Conservation (phyloP, 2,329 filamentous ascomycete genomes). For the Fusarium secorum region DNA sequence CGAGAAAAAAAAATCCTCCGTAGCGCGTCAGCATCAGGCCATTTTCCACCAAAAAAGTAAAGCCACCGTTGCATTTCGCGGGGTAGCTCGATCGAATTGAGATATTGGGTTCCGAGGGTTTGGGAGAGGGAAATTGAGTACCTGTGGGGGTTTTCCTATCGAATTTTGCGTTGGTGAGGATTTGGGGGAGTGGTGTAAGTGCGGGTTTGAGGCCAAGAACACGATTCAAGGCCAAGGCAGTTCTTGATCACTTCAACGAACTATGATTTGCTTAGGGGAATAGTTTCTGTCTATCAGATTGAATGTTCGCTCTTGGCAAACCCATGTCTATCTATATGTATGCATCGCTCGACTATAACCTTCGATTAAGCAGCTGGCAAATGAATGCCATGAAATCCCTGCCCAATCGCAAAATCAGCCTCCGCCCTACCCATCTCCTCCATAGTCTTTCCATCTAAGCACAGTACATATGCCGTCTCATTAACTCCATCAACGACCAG, state of each 20-base stretch:
- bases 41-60: constrained; percentile 28
- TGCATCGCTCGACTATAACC: not conserved
- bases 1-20: not conserved
- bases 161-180: not conserved
- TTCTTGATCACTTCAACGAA: too few relatives aligned
- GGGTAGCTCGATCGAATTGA: constrained; percentile 27
- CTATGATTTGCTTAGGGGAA: rapidly evolving
- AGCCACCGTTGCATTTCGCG: constrained; percentile 42
- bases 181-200: not conserved
- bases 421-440: constrained; percentile 70
- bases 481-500: constrained; percentile 70
- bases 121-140: not conserved
- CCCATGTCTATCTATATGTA: not conserved
- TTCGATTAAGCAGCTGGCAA: constrained; percentile 23
- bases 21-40: constrained; percentile 39
- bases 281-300: not conserved
- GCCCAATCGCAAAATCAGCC: constrained; percentile 64
- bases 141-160: constrained; percentile 14
- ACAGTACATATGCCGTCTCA: constrained; percentile 70
- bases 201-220: not conserved
- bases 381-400: constrained; percentile 73
- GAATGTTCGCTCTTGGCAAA: not conserved
- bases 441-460: constrained; percentile 69
- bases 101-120: not conserved
- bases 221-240: not conserved